phyloP scores from a whole-genome alignment of 257 asterid genomes.

The Gentiana macrophylla region DNA sequence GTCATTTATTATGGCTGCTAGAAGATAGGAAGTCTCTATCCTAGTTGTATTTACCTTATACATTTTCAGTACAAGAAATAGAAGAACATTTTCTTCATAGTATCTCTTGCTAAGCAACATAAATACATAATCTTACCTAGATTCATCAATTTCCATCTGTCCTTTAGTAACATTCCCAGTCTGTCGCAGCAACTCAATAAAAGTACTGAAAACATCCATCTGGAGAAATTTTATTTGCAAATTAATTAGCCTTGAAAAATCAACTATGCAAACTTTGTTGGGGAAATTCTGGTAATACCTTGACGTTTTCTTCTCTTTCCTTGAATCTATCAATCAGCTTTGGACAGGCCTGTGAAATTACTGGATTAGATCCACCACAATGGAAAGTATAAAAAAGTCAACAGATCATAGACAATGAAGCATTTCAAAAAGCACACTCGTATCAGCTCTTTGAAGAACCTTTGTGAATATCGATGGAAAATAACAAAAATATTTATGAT shows the following conservation, averaged over 20 bases:
- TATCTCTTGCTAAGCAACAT: too few relatives aligned
- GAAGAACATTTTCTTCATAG: too few relatives aligned
- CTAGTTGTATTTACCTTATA: too few relatives aligned
- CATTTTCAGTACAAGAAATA: too few relatives aligned
- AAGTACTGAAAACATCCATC: conserved; percentile 96
- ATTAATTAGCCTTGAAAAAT: conserved; percentile 7
- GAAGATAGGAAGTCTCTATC: too few relatives aligned
- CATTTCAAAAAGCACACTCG: background rate
- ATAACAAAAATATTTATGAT: background rate
- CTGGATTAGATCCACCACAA: background rate
- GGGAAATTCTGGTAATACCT: conserved; percentile 38
- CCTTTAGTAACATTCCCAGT: conserved; percentile 94
- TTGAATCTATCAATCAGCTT: conserved; percentile 93
- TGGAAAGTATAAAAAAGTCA: background rate
- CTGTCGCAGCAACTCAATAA: conserved; percentile 88
- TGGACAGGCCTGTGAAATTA: conserved; percentile 79
- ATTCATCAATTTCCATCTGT: conserved; percentile 62
- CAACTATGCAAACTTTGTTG: background rate
- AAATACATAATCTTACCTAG: conserved; percentile 53
- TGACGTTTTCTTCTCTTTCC: conserved; percentile 98
- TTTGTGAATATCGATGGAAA: background rate
- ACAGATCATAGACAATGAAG: background rate
- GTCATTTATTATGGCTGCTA: too few relatives aligned
- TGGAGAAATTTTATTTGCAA: conserved; percentile 29
- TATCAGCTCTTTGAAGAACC: background rate